These are phyloP conservation scores for Nadsonia commutata DNA, from an alignment of 1,139 yeast genomes.

Conservation along the genomic window DNA sequence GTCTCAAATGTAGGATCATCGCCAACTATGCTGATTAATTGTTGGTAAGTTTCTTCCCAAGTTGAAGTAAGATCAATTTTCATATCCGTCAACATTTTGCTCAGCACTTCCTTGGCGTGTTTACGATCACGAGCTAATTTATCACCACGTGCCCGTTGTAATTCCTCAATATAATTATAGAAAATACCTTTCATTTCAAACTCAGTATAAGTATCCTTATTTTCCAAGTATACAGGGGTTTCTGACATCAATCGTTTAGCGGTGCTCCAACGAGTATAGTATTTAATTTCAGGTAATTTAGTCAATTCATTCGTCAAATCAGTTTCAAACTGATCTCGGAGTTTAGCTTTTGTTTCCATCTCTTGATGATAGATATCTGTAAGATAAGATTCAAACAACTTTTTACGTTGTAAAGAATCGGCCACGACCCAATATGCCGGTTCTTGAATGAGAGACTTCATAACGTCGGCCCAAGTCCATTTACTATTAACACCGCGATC, in stretches of 20 bases:
- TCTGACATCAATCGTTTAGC: conserved; percentile 37
- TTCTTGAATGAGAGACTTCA: conserved; percentile 42
- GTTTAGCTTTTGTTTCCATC: conserved; percentile 32
- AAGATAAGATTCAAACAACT: conserved; percentile 50
- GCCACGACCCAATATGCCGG: conserved; percentile 57
- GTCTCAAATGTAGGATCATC: conserved; percentile 43
- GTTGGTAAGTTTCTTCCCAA: conserved; percentile 34
- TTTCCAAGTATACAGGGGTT: conserved; percentile 45
- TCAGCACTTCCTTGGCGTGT: conserved; percentile 13
- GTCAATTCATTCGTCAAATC: conserved; percentile 39
- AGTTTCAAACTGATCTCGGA: conserved; percentile 38
- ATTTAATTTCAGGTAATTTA: conserved; percentile 29
- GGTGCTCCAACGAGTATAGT: conserved; percentile 55
- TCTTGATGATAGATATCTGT: conserved; percentile 33
- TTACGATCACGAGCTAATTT: conserved; percentile 11
- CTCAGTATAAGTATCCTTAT: conserved; percentile 9
- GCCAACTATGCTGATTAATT: conserved; percentile 32
- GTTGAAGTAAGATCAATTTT: conserved; percentile 21
- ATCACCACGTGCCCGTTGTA: conserved; percentile 29
- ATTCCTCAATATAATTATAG: conserved; percentile 31
- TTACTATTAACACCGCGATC: conserved; percentile 48
- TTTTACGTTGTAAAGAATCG: conserved; percentile 47
- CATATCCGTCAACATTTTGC: conserved; percentile 16
- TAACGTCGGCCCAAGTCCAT: conserved; percentile 61
- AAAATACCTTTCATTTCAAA: conserved; percentile 27